These are phyloP conservation scores for Plasmodium sp. DNA, from an alignment of 169 alveolate species.

Conservation along the genomic window DNA sequence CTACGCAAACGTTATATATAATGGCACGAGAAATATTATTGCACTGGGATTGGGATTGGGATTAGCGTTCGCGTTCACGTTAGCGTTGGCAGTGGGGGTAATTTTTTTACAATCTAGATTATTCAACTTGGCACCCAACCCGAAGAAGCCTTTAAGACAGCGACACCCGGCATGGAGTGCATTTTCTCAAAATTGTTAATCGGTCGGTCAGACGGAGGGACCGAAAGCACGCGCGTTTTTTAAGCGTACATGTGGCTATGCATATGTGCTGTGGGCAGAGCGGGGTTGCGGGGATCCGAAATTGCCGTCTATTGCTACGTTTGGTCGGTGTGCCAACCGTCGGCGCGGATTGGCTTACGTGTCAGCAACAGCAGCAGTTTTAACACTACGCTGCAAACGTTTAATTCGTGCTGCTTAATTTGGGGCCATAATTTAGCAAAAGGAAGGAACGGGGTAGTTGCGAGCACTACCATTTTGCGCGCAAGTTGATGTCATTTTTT, in stretches of 20 bases:
- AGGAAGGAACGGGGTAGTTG: not conserved
- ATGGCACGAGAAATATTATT: not conserved
- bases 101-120: not conserved
- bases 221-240: not conserved
- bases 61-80: not conserved
- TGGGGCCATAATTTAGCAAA: not conserved
- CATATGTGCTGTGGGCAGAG: not conserved
- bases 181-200: not conserved
- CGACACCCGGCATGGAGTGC: not conserved
- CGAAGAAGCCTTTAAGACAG: not conserved
- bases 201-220: not conserved
- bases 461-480: not conserved
- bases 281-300: not conserved
- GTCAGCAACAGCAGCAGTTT: not conserved
- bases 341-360: not conserved
- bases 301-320: not conserved
- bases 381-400: not conserved
- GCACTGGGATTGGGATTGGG: not conserved
- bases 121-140: not conserved
- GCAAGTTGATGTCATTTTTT: not conserved
- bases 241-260: not conserved
- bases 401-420: not conserved
- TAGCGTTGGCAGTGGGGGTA: not conserved
- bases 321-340: not conserved
- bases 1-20: not conserved